A percentile compares a stretch with the other conserved stretches of the same genome.
Evolutionary conservation across 1,139 yeast species (phyloP).

Genomic region (Lodderomyces theae): DNA sequence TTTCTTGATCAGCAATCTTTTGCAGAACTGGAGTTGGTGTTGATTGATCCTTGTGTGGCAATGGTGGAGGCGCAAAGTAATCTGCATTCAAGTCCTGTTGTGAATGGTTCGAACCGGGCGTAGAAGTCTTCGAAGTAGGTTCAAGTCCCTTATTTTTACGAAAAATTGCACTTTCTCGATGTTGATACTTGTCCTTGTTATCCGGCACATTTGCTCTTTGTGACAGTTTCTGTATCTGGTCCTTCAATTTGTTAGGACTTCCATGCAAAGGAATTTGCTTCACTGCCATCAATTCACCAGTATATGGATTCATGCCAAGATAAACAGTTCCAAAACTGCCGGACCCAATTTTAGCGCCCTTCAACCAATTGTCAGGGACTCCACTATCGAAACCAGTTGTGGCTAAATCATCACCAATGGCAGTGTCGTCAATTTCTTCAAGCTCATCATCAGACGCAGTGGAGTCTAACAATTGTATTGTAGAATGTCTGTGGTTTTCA

Average conservation of each 20-base stretch:
- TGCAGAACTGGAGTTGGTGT: slow-evolving; percentile 23
- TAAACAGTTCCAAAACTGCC: slow-evolving; percentile 95
- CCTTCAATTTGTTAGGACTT: background rate
- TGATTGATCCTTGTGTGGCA: slow-evolving; percentile 1
- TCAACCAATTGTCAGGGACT: slow-evolving; percentile 80
- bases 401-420: slow-evolving; percentile 10
- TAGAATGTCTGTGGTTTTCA: slow-evolving; percentile 38
- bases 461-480: slow-evolving; percentile 47
- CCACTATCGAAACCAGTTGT: slow-evolving; percentile 18
- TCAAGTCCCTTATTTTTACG: background rate
- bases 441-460: slow-evolving; percentile 32
- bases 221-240: background rate
- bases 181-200: slow-evolving; percentile 21
- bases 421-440: slow-evolving; percentile 8
- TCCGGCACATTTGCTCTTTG: slow-evolving; percentile 23
- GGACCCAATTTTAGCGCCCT: slow-evolving; percentile 89
- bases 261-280: slow-evolving; percentile 79
- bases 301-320: slow-evolving; percentile 84
- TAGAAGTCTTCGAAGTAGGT: background rate
- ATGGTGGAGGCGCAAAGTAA: background rate
- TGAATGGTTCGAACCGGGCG: background rate
- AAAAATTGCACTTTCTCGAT: background rate
- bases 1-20: slow-evolving; percentile 70
- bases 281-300: slow-evolving; percentile 96
- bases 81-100: background rate